Base-by-base conservation (phyloP, 1,139 yeast species). In the Protomyces lactucae-debilis region DNA sequence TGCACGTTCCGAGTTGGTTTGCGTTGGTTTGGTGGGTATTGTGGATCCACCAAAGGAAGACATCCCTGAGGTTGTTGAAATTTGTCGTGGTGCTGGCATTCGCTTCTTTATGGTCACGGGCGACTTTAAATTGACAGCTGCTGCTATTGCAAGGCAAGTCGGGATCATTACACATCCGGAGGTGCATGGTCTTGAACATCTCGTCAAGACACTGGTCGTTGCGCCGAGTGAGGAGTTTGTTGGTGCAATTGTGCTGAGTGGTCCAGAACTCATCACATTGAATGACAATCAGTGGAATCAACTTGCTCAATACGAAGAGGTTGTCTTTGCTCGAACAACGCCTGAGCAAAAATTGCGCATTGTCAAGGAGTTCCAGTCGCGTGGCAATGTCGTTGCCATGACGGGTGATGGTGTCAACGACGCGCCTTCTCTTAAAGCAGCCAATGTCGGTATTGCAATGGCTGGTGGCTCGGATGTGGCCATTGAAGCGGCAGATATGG, bases 351-450 rank as follows among this genome's bases (percentile, higher is more conserved):
- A 82, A 70, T 73, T 82, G 48, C 73, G 74, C 60, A 81, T 82
- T 64, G 82, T 82, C 43, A 78, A 79, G 67, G 80, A 80, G 68
- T 81, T 80, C 66, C 83, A 82, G 69, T 74, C 75, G 25, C 73
- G 80, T 61, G 83, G 81, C 71, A 77, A 82, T 64, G 85, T 85
- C 52, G 80, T 82, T 66, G 81, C 84, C 1, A 85, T 85, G 89
- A 85, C 89, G 78, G 89, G 89, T 80, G 89, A 85, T 75, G 89
- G 89, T 81, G 89, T 85, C 72, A 85, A 85, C 78, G 89, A 85
- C 77, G 89, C 89, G 69, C 89, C 89, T 73, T 85, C 89, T 64
- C 82, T 85, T 77, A 85, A 85, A 83, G 85, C 85, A 81, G 88
- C 89, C 72, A 89, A 85, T 78, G 84, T 88, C 72, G 89, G 89